Evolutionary conservation across 257 asterid species (phyloP).

Genomic region (Verbascum thapsus): DNA sequence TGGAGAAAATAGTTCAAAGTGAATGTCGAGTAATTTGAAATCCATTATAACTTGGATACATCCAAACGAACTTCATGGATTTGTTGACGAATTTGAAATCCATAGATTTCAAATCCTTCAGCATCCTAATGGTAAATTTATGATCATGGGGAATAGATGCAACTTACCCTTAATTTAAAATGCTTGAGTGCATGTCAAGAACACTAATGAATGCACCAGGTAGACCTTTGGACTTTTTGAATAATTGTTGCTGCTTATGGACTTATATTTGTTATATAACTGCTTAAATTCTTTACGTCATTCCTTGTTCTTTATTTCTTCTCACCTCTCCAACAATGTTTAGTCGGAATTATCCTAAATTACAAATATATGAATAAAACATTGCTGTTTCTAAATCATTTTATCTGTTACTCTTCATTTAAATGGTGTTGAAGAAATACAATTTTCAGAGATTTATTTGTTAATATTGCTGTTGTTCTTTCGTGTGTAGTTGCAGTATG

Average conservation of each 20-base stretch:
- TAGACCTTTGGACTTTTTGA: background rate
- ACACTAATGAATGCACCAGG: background rate
- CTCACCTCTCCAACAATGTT: background rate
- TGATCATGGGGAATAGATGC: too few relatives aligned
- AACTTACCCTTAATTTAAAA: background rate
- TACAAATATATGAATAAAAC: background rate
- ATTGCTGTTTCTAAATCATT: constrained; percentile 9
- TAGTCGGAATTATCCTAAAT: background rate
- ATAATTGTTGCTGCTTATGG: background rate
- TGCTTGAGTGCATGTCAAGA: constrained; percentile 21
- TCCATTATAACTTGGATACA: too few relatives aligned
- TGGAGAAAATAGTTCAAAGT: too few relatives aligned
- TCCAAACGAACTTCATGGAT: too few relatives aligned
- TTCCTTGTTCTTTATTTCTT: background rate
- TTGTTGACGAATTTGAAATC: too few relatives aligned
- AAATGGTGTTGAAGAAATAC: background rate
- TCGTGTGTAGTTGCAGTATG: constrained; percentile 49
- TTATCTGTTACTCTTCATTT: background rate
- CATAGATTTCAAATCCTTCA: too few relatives aligned
- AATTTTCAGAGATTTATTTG: background rate
- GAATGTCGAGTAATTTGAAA: too few relatives aligned
- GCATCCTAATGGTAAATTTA: too few relatives aligned
- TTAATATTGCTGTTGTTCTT: constrained; percentile 11
- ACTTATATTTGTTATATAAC: background rate
- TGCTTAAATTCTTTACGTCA: background rate